Base-by-base conservation (phyloP, 169 alveolate species). In the Eimeria maxima region DNA sequence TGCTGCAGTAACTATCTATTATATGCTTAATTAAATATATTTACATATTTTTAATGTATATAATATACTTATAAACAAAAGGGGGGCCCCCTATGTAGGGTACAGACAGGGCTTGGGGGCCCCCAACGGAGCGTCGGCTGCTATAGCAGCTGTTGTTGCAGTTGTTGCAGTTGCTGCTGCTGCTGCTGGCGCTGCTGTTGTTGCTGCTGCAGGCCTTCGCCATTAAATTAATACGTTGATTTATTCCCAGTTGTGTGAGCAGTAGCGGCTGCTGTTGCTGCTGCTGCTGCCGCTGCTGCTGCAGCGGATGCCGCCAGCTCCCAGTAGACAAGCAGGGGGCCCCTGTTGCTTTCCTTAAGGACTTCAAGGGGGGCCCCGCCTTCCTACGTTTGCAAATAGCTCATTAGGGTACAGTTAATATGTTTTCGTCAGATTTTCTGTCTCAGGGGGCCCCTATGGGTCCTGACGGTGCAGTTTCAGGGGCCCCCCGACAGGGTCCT, bases 261-360 rank as follows among this genome's bases (percentile, higher is more conserved):
- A 29, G 90, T 71, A n/a, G 65, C 90, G 20, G 90, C 90, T 80
- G 90, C 69, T 45, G 65, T 24, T 80, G 65, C 90, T 47, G 89
- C 65, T 44, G 89, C 89, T 78, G 89, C 89, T 78, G 89, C 65
- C 7, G 65, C 89, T 78, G 90, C 90, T 29, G 71, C 69, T 74
- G 87, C 87, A 57, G 67, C 67, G 67, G 67, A 57, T 57, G n/a
- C n/a, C n/a, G 67, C 24, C 24, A 18, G 27, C 4, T 7, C 8
- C 50, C 63, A n/a, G 7, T 29, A 38, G 87, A 33, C 50, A 44
- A 27, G 60, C 87, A 8, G 87, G 24, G 90, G 69, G 22, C 45
- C 69, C 42, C 69, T 1, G 73, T 16, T 50, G 50, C 24, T 50
- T 47, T 80, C 69, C 69, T 33, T 6, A 27, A 80, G 90, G 90